A percentile compares a stretch with the other conserved stretches of the same genome.
Conservation (phyloP, 2,329 filamentous ascomycete species). For the Botryotinia convoluta region DNA sequence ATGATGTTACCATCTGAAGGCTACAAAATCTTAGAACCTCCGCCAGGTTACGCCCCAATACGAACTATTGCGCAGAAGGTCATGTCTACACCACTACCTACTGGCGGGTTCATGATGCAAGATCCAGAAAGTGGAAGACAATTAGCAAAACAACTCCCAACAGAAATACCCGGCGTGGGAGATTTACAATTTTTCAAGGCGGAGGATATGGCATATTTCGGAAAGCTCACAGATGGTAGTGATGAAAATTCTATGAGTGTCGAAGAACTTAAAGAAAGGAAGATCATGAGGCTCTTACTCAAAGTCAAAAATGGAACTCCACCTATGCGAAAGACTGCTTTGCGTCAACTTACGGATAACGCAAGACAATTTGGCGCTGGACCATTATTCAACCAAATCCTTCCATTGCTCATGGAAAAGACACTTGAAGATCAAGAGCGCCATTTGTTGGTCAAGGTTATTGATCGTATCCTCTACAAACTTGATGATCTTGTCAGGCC, state of each 20-base stretch:
- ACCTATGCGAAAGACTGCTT: slow-evolving; percentile 95
- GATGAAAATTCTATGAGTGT: slow-evolving; percentile 91
- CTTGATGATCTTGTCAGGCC: slow-evolving; percentile 93
- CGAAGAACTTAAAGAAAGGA: slow-evolving; percentile 94
- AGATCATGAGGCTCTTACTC: slow-evolving; percentile 94
- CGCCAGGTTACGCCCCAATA: slow-evolving; percentile 85
- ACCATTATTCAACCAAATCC: slow-evolving; percentile 93
- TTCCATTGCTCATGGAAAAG: slow-evolving; percentile 97
- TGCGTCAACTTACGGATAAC: slow-evolving; percentile 96
- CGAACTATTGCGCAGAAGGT: slow-evolving; percentile 74
- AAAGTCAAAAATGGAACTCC: slow-evolving; percentile 99
- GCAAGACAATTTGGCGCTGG: slow-evolving; percentile 93
- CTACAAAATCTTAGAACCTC: slow-evolving; percentile 87
- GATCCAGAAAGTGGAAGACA: slow-evolving; percentile 81
- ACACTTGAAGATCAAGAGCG: slow-evolving; percentile 96
- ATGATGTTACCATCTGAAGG: slow-evolving; percentile 86
- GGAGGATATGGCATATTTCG: slow-evolving; percentile 98
- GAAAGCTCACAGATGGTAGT: slow-evolving; percentile 90
- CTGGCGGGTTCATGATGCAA: slow-evolving; percentile 93
- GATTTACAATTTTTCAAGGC: slow-evolving; percentile 98
- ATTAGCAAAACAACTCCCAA: slow-evolving; percentile 86
- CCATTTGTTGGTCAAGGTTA: slow-evolving; percentile 97
- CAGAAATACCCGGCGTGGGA: slow-evolving; percentile 92
- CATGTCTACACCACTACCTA: slow-evolving; percentile 69
- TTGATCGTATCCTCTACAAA: slow-evolving; percentile 97